Conservation (phyloP, 1,284 basidiomycete genomes). For the Boletus subluridellus region DNA sequence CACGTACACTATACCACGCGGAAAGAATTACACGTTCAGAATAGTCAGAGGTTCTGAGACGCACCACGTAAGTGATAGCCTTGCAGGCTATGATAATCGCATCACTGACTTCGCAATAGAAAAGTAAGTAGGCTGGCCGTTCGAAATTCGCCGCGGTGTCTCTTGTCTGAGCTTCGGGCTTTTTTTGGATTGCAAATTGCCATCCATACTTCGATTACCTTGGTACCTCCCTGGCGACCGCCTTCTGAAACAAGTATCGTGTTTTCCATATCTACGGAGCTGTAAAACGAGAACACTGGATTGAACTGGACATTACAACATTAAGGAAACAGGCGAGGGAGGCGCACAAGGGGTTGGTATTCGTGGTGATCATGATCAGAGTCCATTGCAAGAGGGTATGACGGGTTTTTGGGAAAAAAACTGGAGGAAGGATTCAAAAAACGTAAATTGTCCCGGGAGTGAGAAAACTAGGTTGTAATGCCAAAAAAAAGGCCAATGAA, state of each 20-base stretch:
- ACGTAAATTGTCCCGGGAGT: conserved; percentile 16
- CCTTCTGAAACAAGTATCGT: conserved; percentile 16
- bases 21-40: conserved; percentile 15
- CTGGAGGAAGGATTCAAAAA: background rate
- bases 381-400: conserved; percentile 27
- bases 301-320: conserved; percentile 25
- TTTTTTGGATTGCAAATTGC: conserved; percentile 25
- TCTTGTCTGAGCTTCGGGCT: conserved; percentile 19
- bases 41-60: conserved; percentile 9
- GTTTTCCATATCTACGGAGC: conserved; percentile 11
- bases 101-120: conserved; percentile 15
- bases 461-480: conserved; percentile 4
- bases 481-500: background rate
- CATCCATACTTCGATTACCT: conserved; percentile 21
- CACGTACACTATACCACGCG: conserved; percentile 4
- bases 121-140: conserved; percentile 3
- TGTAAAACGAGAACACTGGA: conserved; percentile 8
- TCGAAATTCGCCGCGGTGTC: conserved; percentile 31
- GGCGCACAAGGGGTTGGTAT: conserved; percentile 12
- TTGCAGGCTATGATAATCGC: conserved; percentile 23
- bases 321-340: conserved; percentile 4
- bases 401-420: background rate
- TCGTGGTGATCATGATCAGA: conserved; percentile 14
- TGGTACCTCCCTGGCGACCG: conserved; percentile 8
- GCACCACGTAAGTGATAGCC: conserved; percentile 32